Evolutionary conservation across 2,329 filamentous ascomycete genomes (phyloP), one percentile per base, ranked within the genome.

Genomic region (Aspergillus oerlinghausenensis): DNA sequence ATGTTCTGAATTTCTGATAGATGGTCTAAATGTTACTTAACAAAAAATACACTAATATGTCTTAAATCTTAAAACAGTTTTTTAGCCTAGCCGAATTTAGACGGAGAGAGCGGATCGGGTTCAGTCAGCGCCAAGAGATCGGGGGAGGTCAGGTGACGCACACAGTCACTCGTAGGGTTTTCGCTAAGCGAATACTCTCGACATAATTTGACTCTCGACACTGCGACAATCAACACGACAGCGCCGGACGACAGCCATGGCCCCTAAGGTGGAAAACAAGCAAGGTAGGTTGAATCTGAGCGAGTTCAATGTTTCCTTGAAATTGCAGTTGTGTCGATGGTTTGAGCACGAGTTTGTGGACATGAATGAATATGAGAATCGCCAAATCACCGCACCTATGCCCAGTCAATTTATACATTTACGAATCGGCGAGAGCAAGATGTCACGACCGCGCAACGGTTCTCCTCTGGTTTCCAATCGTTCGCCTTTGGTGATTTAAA

Each of bases 191-290:
- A 73, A 70, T 64, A 63, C 70, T 68, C 66, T 68, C 65, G 64
- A 68, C 73, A 72, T 65, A 72, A 65, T 70, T 71, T 63, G 69
- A 73, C 66, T 63, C 63, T 70, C 66, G 70, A 75, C 72, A 72
- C 69, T 71, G 72, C 72, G 73, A 75, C 71, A 75, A 74, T 69
- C 69, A 75, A 65, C 68, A 73, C 70, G 68, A 73, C 70, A 71
- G 69, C 74, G 70, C 66, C 70, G 67, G 71, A 74, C 72, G 73
- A 75, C 72, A 77, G 74, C 73, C 69, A 78, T 78, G 76, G 76
- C 75, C 67, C 76, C 76, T 67, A 75, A 75, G 66, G 66, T 64
- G 61, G 74, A 75, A 60, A 77, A 68, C 68, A 79, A 79, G 74
- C 75, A 77, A 76, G 75, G 77, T 79, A 71, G 63, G 71, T 63